Evolutionary conservation across 2,329 filamentous ascomycete genomes (phyloP).

Genomic region (Colletotrichum liriopes): DNA sequence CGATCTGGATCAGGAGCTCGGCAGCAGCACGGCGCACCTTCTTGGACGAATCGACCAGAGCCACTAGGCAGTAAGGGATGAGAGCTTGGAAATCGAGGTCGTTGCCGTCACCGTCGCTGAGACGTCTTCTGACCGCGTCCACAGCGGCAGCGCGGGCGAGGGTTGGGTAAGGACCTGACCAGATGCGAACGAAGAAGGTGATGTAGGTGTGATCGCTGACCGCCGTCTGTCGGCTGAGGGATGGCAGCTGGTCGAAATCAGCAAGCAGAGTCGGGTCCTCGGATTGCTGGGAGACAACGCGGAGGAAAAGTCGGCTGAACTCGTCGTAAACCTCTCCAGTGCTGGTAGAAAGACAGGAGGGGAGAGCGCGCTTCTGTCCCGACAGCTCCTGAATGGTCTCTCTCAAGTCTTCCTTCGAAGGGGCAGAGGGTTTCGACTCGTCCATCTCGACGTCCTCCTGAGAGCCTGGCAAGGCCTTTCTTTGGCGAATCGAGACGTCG

Average conservation of each 20-base stretch:
- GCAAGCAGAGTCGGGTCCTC: constrained; percentile 58
- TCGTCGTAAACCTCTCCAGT: constrained; percentile 70
- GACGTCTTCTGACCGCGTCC: constrained; percentile 71
- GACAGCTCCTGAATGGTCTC: constrained; percentile 58
- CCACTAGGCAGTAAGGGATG: constrained; percentile 84
- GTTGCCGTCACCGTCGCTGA: constrained; percentile 66
- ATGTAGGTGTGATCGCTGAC: constrained; percentile 77
- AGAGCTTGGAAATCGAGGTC: constrained; percentile 81
- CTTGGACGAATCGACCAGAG: constrained; percentile 82
- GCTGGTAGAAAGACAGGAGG: constrained; percentile 68
- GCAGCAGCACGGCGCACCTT: constrained; percentile 84
- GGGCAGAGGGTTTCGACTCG: constrained; percentile 50
- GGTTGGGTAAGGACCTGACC: constrained; percentile 80
- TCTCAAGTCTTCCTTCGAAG: constrained; percentile 55
- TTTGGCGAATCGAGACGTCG: constrained; percentile 77
- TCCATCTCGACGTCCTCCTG: constrained; percentile 68
- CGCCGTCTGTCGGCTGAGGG: constrained; percentile 69
- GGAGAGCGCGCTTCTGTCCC: constrained; percentile 54
- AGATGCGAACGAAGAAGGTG: constrained; percentile 82
- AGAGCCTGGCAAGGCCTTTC: constrained; percentile 63
- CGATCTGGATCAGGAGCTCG: constrained; percentile 73
- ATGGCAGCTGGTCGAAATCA: constrained; percentile 68
- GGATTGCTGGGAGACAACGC: constrained; percentile 63
- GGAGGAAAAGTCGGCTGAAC: constrained; percentile 72
- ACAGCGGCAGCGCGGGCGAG: constrained; percentile 80